Percentiles rank a stretch among this genome's conserved stretches.
Evolutionary conservation across 208 protist genomes (phyloP).

Genomic region (Acanthamoeba culbertsoni): DNA sequence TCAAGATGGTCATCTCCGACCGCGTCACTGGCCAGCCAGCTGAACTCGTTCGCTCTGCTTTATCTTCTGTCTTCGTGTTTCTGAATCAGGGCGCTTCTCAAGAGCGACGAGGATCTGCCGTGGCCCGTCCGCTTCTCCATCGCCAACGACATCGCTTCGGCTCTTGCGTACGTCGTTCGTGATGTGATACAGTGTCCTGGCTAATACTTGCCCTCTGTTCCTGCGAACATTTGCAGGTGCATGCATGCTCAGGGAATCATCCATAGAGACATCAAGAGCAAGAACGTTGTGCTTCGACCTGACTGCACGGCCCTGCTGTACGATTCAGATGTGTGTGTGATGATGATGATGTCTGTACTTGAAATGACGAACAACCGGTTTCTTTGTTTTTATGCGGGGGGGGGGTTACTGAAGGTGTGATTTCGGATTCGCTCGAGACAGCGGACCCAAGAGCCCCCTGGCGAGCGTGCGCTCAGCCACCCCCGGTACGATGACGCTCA

Average conservation of each 20-base stretch:
- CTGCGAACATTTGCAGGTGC: conserved; percentile 75
- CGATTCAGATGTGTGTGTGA: not conserved
- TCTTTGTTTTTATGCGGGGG: not conserved
- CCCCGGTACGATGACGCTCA: not conserved
- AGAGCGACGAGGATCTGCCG: not conserved
- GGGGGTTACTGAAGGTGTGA: not conserved
- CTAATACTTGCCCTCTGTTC: not conserved
- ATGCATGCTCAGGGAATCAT: conserved; percentile 98
- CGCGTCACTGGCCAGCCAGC: no score
- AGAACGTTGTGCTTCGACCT: conserved; percentile 91
- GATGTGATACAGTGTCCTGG: not conserved
- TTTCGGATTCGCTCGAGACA: not conserved
- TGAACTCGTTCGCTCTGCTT: not conserved
- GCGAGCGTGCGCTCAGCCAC: not conserved
- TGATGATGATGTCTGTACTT: not conserved
- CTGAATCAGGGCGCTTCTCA: not conserved
- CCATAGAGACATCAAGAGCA: conserved; percentile 99
- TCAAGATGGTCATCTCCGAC: no score
- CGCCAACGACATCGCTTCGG: not conserved
- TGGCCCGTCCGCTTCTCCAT: not conserved
- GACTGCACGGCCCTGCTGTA: not conserved
- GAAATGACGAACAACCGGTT: not conserved
- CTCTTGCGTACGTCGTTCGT: not conserved
- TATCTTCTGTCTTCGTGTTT: not conserved
- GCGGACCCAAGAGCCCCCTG: not conserved